Evolutionary conservation across 2,329 filamentous ascomycete genomes (phyloP), one percentile per base, ranked within the genome.

Genomic region (Ceratocystis alfenasii): DNA sequence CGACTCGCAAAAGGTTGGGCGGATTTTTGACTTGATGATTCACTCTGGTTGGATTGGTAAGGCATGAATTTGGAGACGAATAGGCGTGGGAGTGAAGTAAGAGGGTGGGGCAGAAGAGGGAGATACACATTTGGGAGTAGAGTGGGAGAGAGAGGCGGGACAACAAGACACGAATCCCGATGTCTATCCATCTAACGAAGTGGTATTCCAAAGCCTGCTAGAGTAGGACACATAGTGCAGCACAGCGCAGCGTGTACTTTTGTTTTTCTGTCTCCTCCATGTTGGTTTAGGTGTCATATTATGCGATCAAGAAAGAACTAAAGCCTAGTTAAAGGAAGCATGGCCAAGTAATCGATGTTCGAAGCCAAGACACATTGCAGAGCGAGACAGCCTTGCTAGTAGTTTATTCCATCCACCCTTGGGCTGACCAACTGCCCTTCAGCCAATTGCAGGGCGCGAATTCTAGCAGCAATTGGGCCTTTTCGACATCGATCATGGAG

Each of bases 1-100:
- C 64, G 93, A 97, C 72, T 83, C 85, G 8, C 88, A 88, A 69
- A 97, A 96, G 75, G 87, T 89, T 0, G 87, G 88, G 20, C 83
- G 90, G 70, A 85, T 97, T 67, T 96, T 93, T 76, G 94, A 97
- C 74, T 97, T 96, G 74, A 92, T 96, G 77, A 89, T 95, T 69
- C 89, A 91, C 73, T 87, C 86, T 66, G 94, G 93, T 2, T 97
- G 93, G 91, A 87, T 97, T 68, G 88, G 86, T 41, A 94, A 95
- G 78, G 88, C 87, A 30, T 95, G 69, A 74, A 20, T 15, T 41
- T 41, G 36, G 36, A 41, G 10, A 41, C 3, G 36, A 15, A 41
- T 41, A 15, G 48, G 22, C 17, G 46, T n/a, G 46, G 46, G n/a
- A 48, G 20, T 7, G 8, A 22, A 22, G 46, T n/a, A 4, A 22